Conservation (phyloP, 2,329 filamentous ascomycete species). For the Aspergillus sojae region DNA sequence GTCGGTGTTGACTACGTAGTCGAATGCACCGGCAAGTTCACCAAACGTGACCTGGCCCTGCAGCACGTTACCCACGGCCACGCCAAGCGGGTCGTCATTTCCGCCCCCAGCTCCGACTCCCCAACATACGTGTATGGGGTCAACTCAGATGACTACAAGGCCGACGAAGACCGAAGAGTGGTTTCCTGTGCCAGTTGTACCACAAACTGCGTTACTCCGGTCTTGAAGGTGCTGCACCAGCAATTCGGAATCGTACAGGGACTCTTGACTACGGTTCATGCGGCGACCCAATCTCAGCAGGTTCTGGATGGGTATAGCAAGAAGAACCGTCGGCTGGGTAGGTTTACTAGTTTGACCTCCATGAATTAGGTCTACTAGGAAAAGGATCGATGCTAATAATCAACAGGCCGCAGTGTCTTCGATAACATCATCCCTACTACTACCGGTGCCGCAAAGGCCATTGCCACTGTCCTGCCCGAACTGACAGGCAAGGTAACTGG, state of each 20-base stretch:
- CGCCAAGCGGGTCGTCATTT: constrained; percentile 82
- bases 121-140: constrained; percentile 57
- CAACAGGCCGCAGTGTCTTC: constrained; percentile 78
- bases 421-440: constrained; percentile 95
- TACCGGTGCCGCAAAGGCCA: constrained; percentile 93
- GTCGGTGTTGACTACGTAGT: constrained; percentile 31
- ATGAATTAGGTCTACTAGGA: no score
- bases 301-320: constrained; percentile 39
- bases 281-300: constrained; percentile 35
- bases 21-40: constrained; percentile 5
- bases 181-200: neutral
- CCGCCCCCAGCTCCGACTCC: constrained; percentile 62
- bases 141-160: constrained; percentile 29
- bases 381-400: neutral
- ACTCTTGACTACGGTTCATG: constrained; percentile 35
- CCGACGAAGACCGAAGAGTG: constrained; percentile 16
- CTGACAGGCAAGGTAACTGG: constrained; percentile 95
- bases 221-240: constrained; percentile 4
- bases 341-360: neutral
- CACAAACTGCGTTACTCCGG: neutral
- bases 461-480: constrained; percentile 91
- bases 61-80: constrained; percentile 78
- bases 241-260: constrained; percentile 35
- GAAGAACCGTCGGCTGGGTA: constrained; percentile 36
- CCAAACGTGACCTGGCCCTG: constrained; percentile 59